A percentile compares a stretch with the other conserved stretches of the same genome.
phyloP scores from a whole-genome alignment of 306 rosid genomes.

The Vicia faba region DNA sequence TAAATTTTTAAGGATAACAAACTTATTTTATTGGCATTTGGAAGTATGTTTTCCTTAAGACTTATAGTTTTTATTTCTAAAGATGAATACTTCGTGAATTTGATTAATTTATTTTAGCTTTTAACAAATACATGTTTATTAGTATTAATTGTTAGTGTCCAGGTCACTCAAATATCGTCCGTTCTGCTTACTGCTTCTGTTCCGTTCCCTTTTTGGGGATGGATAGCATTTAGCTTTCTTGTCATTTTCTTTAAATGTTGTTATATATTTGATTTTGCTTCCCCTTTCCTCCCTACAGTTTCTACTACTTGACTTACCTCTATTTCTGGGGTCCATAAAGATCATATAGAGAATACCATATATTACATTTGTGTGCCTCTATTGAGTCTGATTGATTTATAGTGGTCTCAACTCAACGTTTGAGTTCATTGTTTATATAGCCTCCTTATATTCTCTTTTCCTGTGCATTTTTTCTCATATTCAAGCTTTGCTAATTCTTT shows the following conservation, averaged over 20 bases:
- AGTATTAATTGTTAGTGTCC: too few species aligned
- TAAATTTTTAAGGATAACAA: too few species aligned
- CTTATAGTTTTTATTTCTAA: too few species aligned
- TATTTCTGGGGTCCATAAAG: not conserved
- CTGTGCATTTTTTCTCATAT: not conserved
- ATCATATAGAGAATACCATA: slow-evolving; percentile 23
- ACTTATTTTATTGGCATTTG: too few species aligned
- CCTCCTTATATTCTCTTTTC: not conserved
- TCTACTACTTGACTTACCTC: not conserved
- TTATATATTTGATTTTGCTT: slow-evolving; percentile 23
- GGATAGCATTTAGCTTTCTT: slow-evolving; percentile 9
- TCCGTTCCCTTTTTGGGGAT: too few species aligned
- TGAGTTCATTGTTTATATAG: slow-evolving; percentile 20
- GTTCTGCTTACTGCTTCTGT: too few species aligned
- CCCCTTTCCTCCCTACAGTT: not conserved
- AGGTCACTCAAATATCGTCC: too few species aligned
- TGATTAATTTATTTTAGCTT: too few species aligned
- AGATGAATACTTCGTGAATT: too few species aligned
- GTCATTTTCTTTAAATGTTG: slow-evolving; percentile 33
- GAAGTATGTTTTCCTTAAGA: too few species aligned
- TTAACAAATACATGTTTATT: too few species aligned
- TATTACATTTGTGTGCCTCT: slow-evolving; percentile 10
- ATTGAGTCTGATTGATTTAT: slow-evolving; percentile 14
- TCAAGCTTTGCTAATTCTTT: slow-evolving; percentile 26
- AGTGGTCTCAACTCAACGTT: slow-evolving; percentile 31